Evolutionary conservation across 2,329 filamentous ascomycete species (phyloP), one percentile per base, ranked within the genome.

Genomic region (Triangularia setosa): DNA sequence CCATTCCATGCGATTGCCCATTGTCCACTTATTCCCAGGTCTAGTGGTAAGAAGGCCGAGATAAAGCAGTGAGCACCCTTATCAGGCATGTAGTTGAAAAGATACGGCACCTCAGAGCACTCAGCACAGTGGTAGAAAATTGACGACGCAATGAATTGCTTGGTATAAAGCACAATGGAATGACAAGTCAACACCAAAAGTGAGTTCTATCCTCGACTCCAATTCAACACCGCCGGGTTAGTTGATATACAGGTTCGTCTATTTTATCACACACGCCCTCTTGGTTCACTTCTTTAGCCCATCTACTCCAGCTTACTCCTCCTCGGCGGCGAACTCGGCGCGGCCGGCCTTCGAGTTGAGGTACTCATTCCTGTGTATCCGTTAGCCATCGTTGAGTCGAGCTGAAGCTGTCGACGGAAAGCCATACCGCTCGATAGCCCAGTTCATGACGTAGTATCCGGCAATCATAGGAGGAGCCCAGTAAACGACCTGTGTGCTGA

Each of bases 391-490:
- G 44, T 12, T 16, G 12, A 7, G n/a, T 14, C 24, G 18, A 4
- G 27, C 59, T 72, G 64, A 75, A 68, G 55, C 55, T 23, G 40
- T 21, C 14, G 4, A n/a, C 6, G 44, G n/a, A 35, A 4, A 21
- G 23, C 80, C 88, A 73, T 86, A 98, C 95, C 88, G 87, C 81
- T 97, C 89, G 74, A 87, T 89, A 70, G 95, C 94, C 95, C 95
- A 99, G 76, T 90, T 81, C 89, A 98, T 91, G 70, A 87, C 76
- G 76, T 88, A 87, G 83, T 98, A 99, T 71, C 86, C 93, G 71
- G 84, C 78, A 69, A 95, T 73, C 72, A 97, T 81, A 44, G 93
- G 90, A 65, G 95, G 91, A 25, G 89, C 85, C 79, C 93, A 88
- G 86, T 93, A 99, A 72, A 98, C 87, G 72, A 96, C 87, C 84